These are phyloP conservation scores for Penicillium sp. DNA, from an alignment of 2,329 filamentous ascomycete species.

Conservation along the genomic window DNA sequence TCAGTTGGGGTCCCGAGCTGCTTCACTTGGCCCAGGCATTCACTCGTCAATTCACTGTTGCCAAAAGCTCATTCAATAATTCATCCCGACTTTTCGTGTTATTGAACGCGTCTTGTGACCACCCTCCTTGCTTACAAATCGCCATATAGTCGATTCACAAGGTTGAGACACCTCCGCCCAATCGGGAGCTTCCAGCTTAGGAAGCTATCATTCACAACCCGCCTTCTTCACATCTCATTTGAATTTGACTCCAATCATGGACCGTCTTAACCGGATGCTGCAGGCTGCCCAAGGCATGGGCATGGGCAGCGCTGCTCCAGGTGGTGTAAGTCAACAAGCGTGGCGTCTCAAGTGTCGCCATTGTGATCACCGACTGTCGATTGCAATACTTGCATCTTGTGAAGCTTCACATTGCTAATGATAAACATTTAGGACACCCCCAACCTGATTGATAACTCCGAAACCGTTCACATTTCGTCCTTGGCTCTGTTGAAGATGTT, in stretches of 20 bases:
- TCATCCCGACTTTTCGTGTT: background rate
- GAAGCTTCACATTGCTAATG: background rate
- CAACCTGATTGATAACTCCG: conserved; percentile 95
- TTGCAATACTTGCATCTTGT: background rate
- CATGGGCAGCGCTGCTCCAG: conserved; percentile 39
- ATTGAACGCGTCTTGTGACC: background rate
- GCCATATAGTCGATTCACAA: background rate
- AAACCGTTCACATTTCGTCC: conserved; percentile 99
- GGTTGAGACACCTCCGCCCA: background rate
- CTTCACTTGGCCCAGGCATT: background rate
- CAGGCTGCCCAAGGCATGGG: conserved; percentile 67
- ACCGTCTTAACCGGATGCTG: conserved; percentile 87
- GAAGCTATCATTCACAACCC: conserved; percentile 21
- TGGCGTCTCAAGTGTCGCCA: conserved; percentile 9
- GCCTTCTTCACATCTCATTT: conserved; percentile 16
- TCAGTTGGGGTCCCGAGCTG: conserved; percentile 24
- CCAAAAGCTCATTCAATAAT: conserved; percentile 4
- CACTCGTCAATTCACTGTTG: background rate
- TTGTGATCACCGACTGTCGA: background rate
- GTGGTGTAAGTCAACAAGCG: conserved; percentile 38
- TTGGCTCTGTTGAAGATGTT: conserved; percentile 98
- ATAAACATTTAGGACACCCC: conserved; percentile 68
- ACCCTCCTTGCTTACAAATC: background rate
- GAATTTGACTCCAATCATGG: conserved; percentile 61
- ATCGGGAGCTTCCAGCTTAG: background rate